These are phyloP conservation scores for Bigelowiella natans DNA, from an alignment of 78 protist genomes.

Conservation along the genomic window DNA sequence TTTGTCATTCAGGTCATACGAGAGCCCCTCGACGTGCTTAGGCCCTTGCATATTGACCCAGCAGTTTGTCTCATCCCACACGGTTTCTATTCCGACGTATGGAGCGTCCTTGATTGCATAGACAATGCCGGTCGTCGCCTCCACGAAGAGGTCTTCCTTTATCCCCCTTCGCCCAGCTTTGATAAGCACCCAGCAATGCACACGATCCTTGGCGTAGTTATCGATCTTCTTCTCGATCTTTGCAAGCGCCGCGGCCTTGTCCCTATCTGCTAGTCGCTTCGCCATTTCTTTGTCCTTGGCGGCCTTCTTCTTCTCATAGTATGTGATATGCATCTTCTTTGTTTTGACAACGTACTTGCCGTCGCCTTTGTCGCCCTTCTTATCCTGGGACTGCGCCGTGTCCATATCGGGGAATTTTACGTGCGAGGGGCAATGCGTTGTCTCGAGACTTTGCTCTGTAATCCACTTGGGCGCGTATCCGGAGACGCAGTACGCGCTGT, in stretches of 20 bases:
- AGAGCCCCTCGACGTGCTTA: background rate
- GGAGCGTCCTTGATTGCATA: background rate
- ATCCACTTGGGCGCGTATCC: conserved; percentile 46
- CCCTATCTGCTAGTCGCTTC: background rate
- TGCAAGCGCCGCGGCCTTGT: background rate
- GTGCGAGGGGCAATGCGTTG: background rate
- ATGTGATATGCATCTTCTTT: background rate
- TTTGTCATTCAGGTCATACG: background rate
- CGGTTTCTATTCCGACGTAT: background rate
- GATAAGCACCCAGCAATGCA: background rate
- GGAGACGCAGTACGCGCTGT: conserved; percentile 47
- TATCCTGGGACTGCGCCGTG: background rate
- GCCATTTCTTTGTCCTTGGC: background rate
- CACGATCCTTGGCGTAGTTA: background rate
- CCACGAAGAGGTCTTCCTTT: background rate
- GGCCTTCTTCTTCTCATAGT: background rate
- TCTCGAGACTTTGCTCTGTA: background rate
- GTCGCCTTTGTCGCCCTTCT: background rate
- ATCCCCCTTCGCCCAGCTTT: background rate
- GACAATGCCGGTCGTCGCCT: background rate
- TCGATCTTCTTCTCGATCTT: background rate
- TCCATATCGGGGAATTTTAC: background rate
- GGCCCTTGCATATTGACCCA: conserved; percentile 5
- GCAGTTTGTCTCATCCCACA: background rate
- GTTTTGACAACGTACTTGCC: background rate